Evolutionary conservation across 2,329 filamentous ascomycete species (phyloP).

Genomic region (Colletotrichum sidae): DNA sequence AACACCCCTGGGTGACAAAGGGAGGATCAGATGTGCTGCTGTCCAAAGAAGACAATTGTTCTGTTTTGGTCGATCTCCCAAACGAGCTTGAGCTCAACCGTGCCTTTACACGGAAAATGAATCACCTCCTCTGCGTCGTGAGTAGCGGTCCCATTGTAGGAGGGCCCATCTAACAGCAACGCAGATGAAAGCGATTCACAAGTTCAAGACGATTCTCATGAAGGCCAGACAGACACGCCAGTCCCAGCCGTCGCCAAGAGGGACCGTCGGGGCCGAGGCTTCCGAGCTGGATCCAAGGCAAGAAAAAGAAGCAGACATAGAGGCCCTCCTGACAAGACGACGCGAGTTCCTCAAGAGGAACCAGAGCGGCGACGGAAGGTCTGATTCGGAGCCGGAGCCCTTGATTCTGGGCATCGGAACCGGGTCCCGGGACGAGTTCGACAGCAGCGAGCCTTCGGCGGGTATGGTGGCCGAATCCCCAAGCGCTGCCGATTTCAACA

Average conservation of each 20-base stretch:
- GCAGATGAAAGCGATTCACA: conserved; percentile 89
- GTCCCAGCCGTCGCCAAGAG: conserved; percentile 23
- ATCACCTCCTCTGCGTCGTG: conserved; percentile 86
- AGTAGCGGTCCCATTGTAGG: conserved; percentile 40
- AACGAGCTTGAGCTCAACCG: conserved; percentile 91
- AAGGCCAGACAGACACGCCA: conserved; percentile 38
- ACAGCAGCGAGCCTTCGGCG: conserved; percentile 50
- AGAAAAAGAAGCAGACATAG: conserved; percentile 60
- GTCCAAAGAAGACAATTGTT: conserved; percentile 86
- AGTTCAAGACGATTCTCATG: conserved; percentile 82
- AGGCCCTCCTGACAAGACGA: conserved; percentile 60
- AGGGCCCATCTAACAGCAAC: conserved; percentile 23
- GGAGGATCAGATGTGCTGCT: conserved; percentile 82
- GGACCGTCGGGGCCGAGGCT: conserved; percentile 13
- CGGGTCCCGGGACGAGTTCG: conserved; percentile 63
- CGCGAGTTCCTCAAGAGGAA: conserved; percentile 52
- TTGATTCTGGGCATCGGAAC: conserved; percentile 83
- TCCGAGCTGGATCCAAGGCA: conserved; percentile 46
- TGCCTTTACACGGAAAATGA: conserved; percentile 91
- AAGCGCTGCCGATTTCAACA: conserved; percentile 83
- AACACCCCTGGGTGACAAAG: conserved; percentile 93
- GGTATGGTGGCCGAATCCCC: conserved; percentile 84
- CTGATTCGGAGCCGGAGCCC: conserved; percentile 64
- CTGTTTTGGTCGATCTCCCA: conserved; percentile 81
- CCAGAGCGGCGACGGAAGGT: conserved; percentile 66